Percentiles rank a stretch among this genome's conserved stretches.
Evolutionary conservation across 441 rosid genomes (phyloP).

Genomic region (Erysimum cheiri): DNA sequence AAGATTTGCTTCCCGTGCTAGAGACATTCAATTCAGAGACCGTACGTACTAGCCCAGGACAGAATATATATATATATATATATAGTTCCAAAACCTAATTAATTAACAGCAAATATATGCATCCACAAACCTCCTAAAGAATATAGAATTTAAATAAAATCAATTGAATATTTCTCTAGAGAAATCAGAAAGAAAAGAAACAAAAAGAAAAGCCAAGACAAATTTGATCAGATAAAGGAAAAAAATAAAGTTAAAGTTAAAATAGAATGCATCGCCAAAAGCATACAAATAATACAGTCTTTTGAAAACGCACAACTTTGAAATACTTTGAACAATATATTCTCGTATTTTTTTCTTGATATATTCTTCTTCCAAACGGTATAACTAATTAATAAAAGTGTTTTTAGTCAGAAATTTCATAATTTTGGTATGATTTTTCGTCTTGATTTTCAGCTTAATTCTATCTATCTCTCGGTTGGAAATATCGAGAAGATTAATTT

Average conservation of each 20-base stretch:
- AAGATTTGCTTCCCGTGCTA: conserved; percentile 44
- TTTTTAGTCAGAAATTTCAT: not conserved
- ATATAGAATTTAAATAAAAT: not conserved
- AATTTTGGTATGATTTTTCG: not conserved
- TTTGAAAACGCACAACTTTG: conserved; percentile 21
- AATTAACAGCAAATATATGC: not conserved
- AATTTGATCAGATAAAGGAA: conserved; percentile 40
- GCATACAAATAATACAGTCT: conserved; percentile 33
- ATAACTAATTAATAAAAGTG: not conserved
- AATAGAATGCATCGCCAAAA: conserved; percentile 30
- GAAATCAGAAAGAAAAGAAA: conserved; percentile 32
- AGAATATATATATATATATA: not conserved
- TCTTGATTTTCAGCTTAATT: not conserved
- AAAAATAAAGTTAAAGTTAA: conserved; percentile 39
- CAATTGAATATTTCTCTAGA: not conserved
- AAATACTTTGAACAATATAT: conserved; percentile 11
- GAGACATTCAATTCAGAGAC: conserved; percentile 35
- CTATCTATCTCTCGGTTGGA: conserved; percentile 2
- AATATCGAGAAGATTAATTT: conserved; percentile 19
- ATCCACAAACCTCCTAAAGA: conserved; percentile 20
- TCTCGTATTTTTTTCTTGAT: not conserved
- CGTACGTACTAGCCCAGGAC: conserved; percentile 35
- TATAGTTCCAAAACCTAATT: conserved; percentile 20
- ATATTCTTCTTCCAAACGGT: not conserved
- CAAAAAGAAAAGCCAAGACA: conserved; percentile 38